Conservation (phyloP, 208 protist species). For the Wallacemonas collosoma region DNA sequence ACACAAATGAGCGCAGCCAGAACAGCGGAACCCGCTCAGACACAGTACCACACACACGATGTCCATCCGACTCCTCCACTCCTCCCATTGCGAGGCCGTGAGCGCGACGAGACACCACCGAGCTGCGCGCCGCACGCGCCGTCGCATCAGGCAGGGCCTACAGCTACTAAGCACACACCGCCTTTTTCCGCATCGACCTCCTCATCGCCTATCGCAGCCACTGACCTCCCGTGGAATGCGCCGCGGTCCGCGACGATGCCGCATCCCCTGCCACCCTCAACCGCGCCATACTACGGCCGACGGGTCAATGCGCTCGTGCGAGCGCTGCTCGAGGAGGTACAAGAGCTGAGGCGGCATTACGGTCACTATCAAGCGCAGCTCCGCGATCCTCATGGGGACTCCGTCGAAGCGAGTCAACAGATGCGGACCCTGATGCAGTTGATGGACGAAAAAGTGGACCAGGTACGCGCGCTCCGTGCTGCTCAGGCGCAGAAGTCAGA, state of each 20-base stretch:
- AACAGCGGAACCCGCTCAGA: no score
- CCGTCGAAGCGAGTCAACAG: slow-evolving; percentile 58
- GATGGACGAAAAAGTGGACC: slow-evolving; percentile 65
- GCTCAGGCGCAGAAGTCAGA: slow-evolving; percentile 48
- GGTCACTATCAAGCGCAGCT: slow-evolving; percentile 41
- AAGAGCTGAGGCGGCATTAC: slow-evolving; percentile 52
- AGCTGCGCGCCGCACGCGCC: slow-evolving; percentile 2
- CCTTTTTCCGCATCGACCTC: no score
- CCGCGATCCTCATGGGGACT: slow-evolving; percentile 46
- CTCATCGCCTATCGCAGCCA: slow-evolving; percentile 18
- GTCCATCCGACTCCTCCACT: not conserved
- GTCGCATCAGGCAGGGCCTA: no score
- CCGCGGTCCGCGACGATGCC: not conserved
- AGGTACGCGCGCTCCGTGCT: slow-evolving; percentile 58
- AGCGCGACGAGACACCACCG: not conserved
- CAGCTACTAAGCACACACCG: no score
- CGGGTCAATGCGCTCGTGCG: slow-evolving; percentile 48
- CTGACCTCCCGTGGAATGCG: slow-evolving; percentile 11
- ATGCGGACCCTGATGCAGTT: slow-evolving; percentile 63
- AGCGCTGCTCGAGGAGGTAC: slow-evolving; percentile 57
- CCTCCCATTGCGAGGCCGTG: not conserved
- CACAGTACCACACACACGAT: not conserved
- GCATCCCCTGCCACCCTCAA: not conserved
- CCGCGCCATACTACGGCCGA: slow-evolving; percentile 18
- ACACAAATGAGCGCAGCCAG: no score